Percentiles rank a stretch among this genome's conserved stretches.
These are phyloP conservation scores for Funneliformis mosseae DNA, from an alignment of 192 early-diverging fungal genomes.

Conservation along the genomic window DNA sequence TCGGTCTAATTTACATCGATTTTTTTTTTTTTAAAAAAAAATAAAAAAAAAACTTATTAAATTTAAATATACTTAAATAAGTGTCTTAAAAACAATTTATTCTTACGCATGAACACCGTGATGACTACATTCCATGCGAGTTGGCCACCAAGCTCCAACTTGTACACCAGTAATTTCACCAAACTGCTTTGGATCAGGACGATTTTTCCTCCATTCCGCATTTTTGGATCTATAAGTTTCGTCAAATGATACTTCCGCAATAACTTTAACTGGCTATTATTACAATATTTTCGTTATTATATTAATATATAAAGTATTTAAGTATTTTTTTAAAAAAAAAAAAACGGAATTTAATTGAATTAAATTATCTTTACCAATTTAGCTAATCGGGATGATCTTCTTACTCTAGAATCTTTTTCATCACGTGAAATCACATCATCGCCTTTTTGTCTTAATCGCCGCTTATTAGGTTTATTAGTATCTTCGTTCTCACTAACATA, in stretches of 20 bases:
- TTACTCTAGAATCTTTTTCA: no score
- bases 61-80: neutral
- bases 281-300: neutral
- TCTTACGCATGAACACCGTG: conserved; percentile 18
- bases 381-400: no score
- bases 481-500: neutral
- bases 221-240: neutral
- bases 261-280: neutral
- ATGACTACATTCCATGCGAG: conserved; percentile 21
- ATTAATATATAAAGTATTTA: no score
- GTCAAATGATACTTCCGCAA: neutral
- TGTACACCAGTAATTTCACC: conserved; percentile 1
- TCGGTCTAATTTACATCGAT: neutral
- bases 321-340: no score
- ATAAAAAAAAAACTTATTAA: neutral
- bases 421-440: neutral
- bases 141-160: conserved; percentile 20
- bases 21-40: neutral
- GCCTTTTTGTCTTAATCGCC: neutral
- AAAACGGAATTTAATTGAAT: no score
- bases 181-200: conserved; percentile 16
- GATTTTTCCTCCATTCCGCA: neutral
- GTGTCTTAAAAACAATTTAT: no score
- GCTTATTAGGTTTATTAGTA: neutral
- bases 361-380: neutral